A percentile compares a stretch with the other conserved stretches of the same genome.
phyloP scores from a whole-genome alignment of 192 early-diverging fungal genomes.

The Gorgonomyces haynaldii region DNA sequence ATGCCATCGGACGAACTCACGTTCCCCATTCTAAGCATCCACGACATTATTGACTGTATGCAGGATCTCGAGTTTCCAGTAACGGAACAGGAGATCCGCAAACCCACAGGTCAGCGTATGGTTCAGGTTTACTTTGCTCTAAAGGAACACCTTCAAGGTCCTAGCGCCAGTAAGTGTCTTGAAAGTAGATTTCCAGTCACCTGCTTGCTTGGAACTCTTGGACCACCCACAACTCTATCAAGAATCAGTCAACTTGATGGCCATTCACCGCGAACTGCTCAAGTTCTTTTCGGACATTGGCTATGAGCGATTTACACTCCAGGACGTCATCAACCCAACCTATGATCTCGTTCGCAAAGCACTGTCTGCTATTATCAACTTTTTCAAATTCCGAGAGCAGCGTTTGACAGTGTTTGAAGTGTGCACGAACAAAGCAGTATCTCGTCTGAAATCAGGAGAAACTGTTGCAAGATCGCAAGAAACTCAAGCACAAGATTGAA shows the following conservation, averaged over 20 bases:
- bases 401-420: conserved; percentile 52
- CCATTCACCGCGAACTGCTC: conserved; percentile 53
- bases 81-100: conserved; percentile 56
- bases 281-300: conserved; percentile 7
- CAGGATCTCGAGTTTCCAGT: conserved; percentile 63
- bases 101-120: conserved; percentile 58
- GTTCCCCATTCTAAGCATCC: conserved; percentile 61
- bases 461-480: conserved; percentile 13
- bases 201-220: conserved; percentile 20
- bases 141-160: conserved; percentile 55
- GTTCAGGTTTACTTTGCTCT: conserved; percentile 61
- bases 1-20: too few relatives aligned
- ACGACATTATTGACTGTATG: conserved; percentile 66
- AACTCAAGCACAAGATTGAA: conserved; percentile 39
- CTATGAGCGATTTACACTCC: conserved; percentile 55
- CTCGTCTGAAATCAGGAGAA: neutral
- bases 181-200: neutral
- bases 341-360: conserved; percentile 50
- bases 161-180: neutral
- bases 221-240: conserved; percentile 42
- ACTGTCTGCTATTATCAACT: conserved; percentile 79
- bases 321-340: conserved; percentile 73
- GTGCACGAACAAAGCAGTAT: conserved; percentile 48
- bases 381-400: conserved; percentile 81
- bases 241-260: conserved; percentile 51